Evolutionary conservation across 139 green algal genomes (phyloP).

Genomic region (Microglena sp.): DNA sequence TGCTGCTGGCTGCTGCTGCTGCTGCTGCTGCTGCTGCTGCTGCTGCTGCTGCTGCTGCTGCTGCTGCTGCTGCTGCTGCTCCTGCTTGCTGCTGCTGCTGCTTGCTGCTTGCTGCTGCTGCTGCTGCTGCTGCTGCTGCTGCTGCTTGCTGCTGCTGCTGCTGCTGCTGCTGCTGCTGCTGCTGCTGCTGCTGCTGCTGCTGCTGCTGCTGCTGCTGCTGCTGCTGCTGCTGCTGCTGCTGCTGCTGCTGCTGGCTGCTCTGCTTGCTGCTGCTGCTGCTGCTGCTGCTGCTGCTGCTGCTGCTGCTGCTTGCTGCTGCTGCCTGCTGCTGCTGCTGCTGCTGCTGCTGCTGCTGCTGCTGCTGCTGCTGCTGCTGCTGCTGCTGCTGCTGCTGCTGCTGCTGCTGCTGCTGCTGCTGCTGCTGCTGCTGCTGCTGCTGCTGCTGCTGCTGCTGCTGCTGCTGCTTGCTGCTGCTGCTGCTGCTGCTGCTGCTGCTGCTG

Average conservation of each 20-base stretch:
- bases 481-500: neutral
- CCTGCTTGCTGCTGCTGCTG: no score
- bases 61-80: no score
- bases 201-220: neutral
- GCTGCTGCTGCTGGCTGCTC: conserved; percentile 1
- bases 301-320: no score
- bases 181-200: neutral
- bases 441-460: neutral
- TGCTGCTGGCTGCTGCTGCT: no score
- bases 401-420: neutral
- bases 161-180: no score
- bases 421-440: neutral
- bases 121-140: no score
- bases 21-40: conserved; percentile 1
- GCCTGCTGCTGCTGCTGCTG: no score
- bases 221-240: neutral
- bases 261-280: neutral
- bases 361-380: neutral
- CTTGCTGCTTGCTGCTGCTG: no score
- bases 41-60: neutral
- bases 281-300: neutral
- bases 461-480: no score
- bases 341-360: conserved; percentile 4
- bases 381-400: neutral
- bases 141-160: no score